phyloP scores from a whole-genome alignment of 176 grass and related monocot species.

The Miscanthus lutarioriparius region DNA sequence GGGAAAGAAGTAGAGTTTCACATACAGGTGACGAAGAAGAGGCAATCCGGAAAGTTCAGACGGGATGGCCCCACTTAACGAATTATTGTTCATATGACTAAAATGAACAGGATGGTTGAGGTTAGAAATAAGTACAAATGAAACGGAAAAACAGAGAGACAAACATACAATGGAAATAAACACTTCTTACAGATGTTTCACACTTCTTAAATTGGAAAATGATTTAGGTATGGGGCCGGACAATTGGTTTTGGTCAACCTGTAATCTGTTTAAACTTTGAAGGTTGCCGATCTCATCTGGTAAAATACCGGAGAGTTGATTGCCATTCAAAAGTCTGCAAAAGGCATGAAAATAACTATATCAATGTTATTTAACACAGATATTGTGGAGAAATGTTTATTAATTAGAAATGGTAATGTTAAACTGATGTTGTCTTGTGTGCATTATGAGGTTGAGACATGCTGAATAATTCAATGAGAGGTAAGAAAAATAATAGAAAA shows the following conservation, averaged over 20 bases:
- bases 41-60: slow-evolving; percentile 64
- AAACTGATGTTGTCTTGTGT: not conserved
- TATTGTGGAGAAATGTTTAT: not conserved
- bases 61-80: slow-evolving; percentile 86
- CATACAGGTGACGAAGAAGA: slow-evolving; percentile 90
- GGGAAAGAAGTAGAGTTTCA: slow-evolving; percentile 33
- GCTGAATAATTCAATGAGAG: not conserved
- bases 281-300: slow-evolving; percentile 87
- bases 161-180: slow-evolving; percentile 6
- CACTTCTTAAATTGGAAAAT: slow-evolving; percentile 75
- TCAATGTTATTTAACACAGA: not conserved
- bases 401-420: not conserved
- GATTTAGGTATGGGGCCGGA: slow-evolving; percentile 78
- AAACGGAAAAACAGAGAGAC: slow-evolving; percentile 19
- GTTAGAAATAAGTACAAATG: slow-evolving; percentile 28
- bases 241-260: slow-evolving; percentile 84
- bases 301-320: slow-evolving; percentile 72
- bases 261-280: slow-evolving; percentile 74
- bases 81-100: slow-evolving; percentile 99
- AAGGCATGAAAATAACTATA: slow-evolving; percentile 24
- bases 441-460: not conserved
- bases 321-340: slow-evolving; percentile 87
- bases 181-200: slow-evolving; percentile 81
- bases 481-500: slow-evolving; percentile 10
- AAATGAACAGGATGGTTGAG: slow-evolving; percentile 32